These are phyloP conservation scores for Suillus discolor DNA, from an alignment of 768 basidiomycete genomes.

Conservation along the genomic window DNA sequence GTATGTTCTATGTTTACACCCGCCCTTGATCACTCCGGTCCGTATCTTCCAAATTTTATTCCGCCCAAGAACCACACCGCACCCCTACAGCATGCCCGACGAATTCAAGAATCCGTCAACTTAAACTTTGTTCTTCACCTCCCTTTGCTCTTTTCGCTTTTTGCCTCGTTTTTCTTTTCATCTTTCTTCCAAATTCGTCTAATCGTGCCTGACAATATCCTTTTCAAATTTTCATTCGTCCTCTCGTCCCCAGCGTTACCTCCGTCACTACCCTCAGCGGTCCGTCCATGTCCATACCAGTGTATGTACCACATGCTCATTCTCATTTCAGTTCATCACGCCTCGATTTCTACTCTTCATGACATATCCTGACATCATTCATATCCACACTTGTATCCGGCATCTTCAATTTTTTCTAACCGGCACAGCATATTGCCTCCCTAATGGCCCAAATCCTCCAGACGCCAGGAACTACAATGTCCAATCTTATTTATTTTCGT, in stretches of 20 bases:
- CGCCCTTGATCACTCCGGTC: conserved; percentile 7
- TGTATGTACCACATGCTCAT: conserved; percentile 4
- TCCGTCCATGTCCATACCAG: conserved; percentile 3
- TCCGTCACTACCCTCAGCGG: conserved; percentile 3
- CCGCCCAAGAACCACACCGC: neutral
- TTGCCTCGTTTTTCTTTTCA: neutral
- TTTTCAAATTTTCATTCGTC: neutral
- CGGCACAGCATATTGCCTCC: neutral
- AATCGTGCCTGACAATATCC: neutral
- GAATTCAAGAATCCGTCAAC: conserved; percentile 1
- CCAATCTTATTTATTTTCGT: neutral
- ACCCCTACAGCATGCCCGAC: conserved; percentile 3
- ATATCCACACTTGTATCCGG: conserved; percentile 1
- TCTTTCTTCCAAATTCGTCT: neutral
- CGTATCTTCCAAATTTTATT: neutral
- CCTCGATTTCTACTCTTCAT: neutral
- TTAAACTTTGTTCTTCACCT: conserved; percentile 7
- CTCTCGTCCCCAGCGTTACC: neutral
- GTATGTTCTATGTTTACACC: conserved; percentile 9
- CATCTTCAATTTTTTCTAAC: neutral
- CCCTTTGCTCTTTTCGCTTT: neutral
- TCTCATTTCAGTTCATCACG: neutral
- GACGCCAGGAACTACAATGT: neutral
- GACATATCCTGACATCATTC: conserved; percentile 1
- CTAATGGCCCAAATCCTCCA: neutral